These are phyloP conservation scores for Cyphellophora europaea DNA, from an alignment of 2,329 filamentous ascomycete genomes.

Conservation along the genomic window DNA sequence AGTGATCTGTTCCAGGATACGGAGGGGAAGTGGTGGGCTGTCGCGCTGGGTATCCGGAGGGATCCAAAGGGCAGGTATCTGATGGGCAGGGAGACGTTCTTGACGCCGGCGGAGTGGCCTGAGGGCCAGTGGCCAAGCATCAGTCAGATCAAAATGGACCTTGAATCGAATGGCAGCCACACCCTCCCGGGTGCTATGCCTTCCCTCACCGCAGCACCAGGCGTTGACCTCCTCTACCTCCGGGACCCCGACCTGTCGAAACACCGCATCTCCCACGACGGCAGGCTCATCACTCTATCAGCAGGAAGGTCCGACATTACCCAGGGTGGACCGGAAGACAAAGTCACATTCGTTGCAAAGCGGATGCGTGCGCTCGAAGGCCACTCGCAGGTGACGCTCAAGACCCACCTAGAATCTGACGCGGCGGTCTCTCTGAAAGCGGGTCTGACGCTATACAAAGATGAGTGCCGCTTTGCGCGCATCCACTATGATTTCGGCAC, in stretches of 20 bases:
- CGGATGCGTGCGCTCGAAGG: conserved; percentile 18
- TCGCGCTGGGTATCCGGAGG: conserved; percentile 15
- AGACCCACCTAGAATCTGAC: background rate
- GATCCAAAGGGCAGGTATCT: conserved; percentile 15
- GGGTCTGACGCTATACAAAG: conserved; percentile 6
- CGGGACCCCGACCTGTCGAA: conserved; percentile 18
- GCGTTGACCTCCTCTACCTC: conserved; percentile 19
- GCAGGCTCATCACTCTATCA: conserved; percentile 10
- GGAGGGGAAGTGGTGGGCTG: conserved; percentile 16
- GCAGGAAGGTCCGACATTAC: conserved; percentile 8
- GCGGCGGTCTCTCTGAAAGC: background rate
- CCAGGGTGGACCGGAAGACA: conserved; percentile 12
- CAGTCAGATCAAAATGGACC: conserved; percentile 7
- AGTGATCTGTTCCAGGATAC: conserved; percentile 17
- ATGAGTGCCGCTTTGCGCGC: conserved; percentile 1
- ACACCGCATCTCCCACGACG: conserved; percentile 13
- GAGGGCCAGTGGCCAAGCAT: conserved; percentile 18
- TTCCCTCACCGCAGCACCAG: conserved; percentile 3
- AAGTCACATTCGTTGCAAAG: conserved; percentile 20
- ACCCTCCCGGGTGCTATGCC: background rate
- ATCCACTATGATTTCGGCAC: background rate
- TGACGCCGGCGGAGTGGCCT: conserved; percentile 22
- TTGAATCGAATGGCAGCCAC: too few relatives aligned
- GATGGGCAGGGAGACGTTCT: conserved; percentile 27
- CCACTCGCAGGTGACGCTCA: background rate